Base-by-base conservation (phyloP, 805 yeast species). In the Maudiozyma saulgeensis region DNA sequence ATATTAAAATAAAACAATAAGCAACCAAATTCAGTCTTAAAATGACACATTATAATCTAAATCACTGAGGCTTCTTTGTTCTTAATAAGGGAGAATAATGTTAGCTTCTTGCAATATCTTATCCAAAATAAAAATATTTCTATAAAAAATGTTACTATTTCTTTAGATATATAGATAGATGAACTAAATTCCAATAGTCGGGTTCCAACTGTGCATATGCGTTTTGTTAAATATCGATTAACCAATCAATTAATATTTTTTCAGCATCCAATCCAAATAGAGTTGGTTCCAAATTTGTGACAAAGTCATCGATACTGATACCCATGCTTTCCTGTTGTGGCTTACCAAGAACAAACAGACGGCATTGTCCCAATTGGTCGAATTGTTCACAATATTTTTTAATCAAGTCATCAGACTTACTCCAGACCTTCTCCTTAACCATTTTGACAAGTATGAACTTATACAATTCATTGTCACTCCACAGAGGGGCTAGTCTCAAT, bases 391-490 rank as follows among this genome's bases (percentile, higher is more conserved):
- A 23, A 34, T 52, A 47, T 9, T 28, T 44, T 21, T 47, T 23
- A 13, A 51, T 32, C 16, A 46, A 18, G 11, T 34, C 28, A 12
- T 39, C 37, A 40, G 52, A 46, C 4, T 47, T 46, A 8, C 44
- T 43, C 67, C 67, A 62, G 6, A 60, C 62, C 26, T 49, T 55
- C 16, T 59, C 60, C 45, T 60, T 63, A 5, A 63, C 51, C 8
- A 52, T 50, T 38, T 58, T 59, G 12, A 60, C 54, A 7, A 63
- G 46, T 12, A 58, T 39, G 48, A 63, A 56, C 32, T 56, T 59
- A 45, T 56, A 56, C 18, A 63, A 35, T 39, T 63, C 64, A 19
- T 54, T 56, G 28, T 56, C 52, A 42, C 44, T 51, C 67, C 67
- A 63, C 31, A 63, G 47, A 0, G 64, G 56, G 4, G 59, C 60